Base-by-base conservation (phyloP, 495 filamentous ascomycete genomes). In the Extremus antarcticus region DNA sequence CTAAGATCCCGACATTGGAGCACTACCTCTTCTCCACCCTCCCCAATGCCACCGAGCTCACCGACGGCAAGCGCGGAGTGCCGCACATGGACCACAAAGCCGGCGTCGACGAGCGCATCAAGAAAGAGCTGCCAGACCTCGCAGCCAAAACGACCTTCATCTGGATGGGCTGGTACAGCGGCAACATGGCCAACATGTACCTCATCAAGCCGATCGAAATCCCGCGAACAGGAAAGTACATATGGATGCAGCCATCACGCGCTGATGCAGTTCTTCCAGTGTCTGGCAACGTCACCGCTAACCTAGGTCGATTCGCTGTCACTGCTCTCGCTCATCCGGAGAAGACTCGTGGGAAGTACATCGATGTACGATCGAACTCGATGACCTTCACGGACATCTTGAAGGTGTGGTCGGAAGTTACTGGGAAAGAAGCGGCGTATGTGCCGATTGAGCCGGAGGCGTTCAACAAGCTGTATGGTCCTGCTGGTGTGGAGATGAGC, bases 21-120 rank as follows among this genome's bases (percentile, higher is more conserved):
- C 64, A 65, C 53, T 70, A 65, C 47, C 41, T 71, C 39, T 67
- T 65, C 59, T 63, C 55, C 21, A 70, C 69, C 8, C 45, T 71
- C 0, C 66, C 66, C 2, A 51, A 55, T 8, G 55, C 59, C 13
- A 39, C 25, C 0, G 29, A 3, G 1, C 41, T 63, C 13, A 57
- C 61, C 0, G 35, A 48, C 2, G 64, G 66, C n/a, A 56, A 60
- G 38, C 47, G 49, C 21, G 47, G 43, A 7, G 57, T 68, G 19
- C 62, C 66, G 15, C 68, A 71, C 50, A 69, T 69, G 43, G 65
- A 67, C 22, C 45, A 53, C 7, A 71, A 71, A 47, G 49, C 50
- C 20, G 25, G 23, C 1, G 63, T 66, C 23, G 66, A 69, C 24
- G 35, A 54, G 2, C 67, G 53, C 48, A 67, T 69, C 45, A 47